Evolutionary conservation across 2,329 filamentous ascomycete species (phyloP).

Genomic region (Albophoma yamanashiensis): DNA sequence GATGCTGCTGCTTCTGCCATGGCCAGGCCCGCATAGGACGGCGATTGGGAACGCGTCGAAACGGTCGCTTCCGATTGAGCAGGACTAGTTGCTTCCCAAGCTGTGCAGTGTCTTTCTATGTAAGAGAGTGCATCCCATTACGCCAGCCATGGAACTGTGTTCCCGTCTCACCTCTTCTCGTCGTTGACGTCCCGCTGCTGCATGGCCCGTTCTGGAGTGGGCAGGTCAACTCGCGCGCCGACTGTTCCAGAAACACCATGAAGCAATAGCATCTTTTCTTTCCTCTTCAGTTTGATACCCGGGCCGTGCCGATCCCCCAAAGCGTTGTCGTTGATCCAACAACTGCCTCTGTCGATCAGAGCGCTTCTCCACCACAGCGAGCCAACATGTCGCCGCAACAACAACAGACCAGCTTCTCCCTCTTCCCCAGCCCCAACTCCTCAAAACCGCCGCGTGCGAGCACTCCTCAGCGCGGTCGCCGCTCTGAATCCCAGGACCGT

Average conservation of each 20-base stretch:
- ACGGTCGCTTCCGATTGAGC: background rate
- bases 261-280: background rate
- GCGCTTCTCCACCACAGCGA: background rate
- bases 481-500: constrained; percentile 25
- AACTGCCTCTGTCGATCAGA: background rate
- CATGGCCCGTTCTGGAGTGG: background rate
- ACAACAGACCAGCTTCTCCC: constrained; percentile 29
- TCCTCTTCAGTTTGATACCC: background rate
- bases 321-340: background rate
- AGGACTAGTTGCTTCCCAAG: background rate
- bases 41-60: background rate
- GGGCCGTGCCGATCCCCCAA: background rate
- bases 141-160: background rate
- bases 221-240: background rate
- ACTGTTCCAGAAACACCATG: background rate
- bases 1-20: background rate
- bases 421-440: constrained; percentile 41
- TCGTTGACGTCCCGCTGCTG: background rate
- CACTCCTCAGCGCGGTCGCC: constrained; percentile 17
- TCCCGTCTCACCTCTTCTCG: background rate
- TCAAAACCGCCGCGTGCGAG: constrained; percentile 14
- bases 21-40: background rate
- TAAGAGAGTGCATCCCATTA: background rate
- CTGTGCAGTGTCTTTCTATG: background rate
- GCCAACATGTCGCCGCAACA: background rate